Conservation (phyloP, 2,329 filamentous ascomycete species). For the Phaeosphaeria sp. region DNA sequence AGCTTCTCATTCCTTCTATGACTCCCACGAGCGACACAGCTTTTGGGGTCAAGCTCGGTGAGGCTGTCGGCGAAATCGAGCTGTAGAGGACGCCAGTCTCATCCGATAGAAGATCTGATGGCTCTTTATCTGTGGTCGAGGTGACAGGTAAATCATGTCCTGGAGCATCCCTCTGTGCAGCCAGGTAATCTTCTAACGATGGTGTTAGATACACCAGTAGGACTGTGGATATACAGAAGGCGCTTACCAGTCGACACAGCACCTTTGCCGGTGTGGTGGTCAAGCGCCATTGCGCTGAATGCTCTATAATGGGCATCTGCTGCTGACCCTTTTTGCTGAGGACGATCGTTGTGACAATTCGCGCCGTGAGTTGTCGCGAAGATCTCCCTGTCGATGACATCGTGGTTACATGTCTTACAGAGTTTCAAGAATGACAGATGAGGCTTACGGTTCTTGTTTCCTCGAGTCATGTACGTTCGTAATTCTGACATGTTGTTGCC, state of each 20-base stretch:
- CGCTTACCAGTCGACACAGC: neutral
- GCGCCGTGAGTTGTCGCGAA: neutral
- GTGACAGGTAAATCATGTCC: neutral
- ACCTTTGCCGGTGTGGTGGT: neutral
- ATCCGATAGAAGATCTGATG: neutral
- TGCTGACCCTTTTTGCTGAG: neutral
- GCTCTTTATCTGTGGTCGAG: neutral
- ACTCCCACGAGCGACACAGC: neutral
- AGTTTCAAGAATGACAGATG: slow-evolving; percentile 15
- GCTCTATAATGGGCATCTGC: neutral
- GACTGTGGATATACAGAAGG: neutral
- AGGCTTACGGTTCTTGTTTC: neutral
- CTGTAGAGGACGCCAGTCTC: neutral
- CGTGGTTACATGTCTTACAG: slow-evolving; percentile 18
- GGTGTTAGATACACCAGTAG: neutral
- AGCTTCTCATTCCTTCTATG: neutral
- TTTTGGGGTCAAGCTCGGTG: neutral
- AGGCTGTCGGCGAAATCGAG: neutral
- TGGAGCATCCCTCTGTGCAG: neutral
- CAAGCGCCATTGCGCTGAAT: neutral
- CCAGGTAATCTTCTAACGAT: neutral
- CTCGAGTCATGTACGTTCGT: slow-evolving; percentile 12
- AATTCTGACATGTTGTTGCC: slow-evolving; percentile 10
- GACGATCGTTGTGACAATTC: neutral
- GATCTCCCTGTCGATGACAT: slow-evolving; percentile 8